Evolutionary conservation across 257 asterid species (phyloP), one percentile per base, ranked within the genome.

Genomic region (Capsicum pubescens): DNA sequence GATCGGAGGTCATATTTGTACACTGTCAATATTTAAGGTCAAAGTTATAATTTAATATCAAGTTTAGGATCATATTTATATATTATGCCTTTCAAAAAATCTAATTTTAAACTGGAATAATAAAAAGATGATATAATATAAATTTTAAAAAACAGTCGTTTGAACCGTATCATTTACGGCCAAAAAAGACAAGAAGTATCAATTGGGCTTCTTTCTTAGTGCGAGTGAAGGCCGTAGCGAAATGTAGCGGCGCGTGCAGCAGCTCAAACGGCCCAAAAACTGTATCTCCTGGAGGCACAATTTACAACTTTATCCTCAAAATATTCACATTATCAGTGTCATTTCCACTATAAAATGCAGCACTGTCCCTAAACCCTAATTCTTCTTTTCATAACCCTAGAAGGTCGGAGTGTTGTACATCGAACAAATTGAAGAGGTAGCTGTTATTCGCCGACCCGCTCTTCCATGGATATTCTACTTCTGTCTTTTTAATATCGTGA

Each of bases 351-450:
- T 52, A 76, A 76, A 26, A 8, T 0, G 8, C 81, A 76, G 12
- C 46, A 14, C 5, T 26, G 15, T 74, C 81, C 21, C 61, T 0
- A 13, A 74, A 21, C 81, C 81, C 81, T 74, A 74, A 8, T 8
- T 50, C 21, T 26, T 76, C 26, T 76, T 52, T 52, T 52, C 15
- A 21, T 9, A 76, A 76, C 63, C 64, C 26, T 52, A 54, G 3
- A 2, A 13, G 14, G 42, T 74, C 44, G 36, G 59, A 21, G 60
- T 39, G 44, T 39, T 39, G 44, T 15, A 26, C 19, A 76, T 76
- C 81, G 21, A 52, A 50, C 15, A 8, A 6, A 50, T 52, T 76
- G 46, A 77, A 54, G 64, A 77, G 82, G 82, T 54, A 77, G 7
- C 15, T 13, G 8, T 26, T 6, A 52, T 32, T 76, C 15, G 44